phyloP scores from a whole-genome alignment of 2,329 filamentous ascomycete genomes.

The Arthrinium puccinioides region DNA sequence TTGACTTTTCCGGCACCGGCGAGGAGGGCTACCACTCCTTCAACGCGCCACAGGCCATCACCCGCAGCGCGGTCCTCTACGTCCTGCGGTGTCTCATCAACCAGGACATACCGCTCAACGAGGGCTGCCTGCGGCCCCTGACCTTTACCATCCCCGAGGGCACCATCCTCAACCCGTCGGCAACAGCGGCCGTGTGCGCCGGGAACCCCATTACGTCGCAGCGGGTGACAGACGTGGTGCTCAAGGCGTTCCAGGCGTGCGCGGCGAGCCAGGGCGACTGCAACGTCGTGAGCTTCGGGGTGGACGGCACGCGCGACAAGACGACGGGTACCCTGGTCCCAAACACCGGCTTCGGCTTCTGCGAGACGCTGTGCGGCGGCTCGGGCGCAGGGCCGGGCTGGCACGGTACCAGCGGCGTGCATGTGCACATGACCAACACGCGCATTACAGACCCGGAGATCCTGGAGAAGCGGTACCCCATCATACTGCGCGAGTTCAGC shows the following conservation, averaged over 20 bases:
- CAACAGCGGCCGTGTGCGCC: constrained; percentile 11
- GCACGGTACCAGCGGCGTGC: constrained; percentile 61
- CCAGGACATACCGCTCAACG: constrained; percentile 68
- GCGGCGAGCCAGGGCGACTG: constrained; percentile 70
- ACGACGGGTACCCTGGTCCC: constrained; percentile 1
- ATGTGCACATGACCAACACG: constrained; percentile 71
- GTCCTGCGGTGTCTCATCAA: constrained; percentile 54
- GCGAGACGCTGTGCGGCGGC: constrained; percentile 67
- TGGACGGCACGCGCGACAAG: constrained; percentile 33
- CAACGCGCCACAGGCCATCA: constrained; percentile 20
- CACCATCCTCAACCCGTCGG: constrained; percentile 24
- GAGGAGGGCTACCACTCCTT: constrained; percentile 34
- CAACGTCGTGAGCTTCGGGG: constrained; percentile 75
- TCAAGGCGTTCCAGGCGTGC: constrained; percentile 19
- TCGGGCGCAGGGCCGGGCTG: constrained; percentile 60
- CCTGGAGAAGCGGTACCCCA: constrained; percentile 63
- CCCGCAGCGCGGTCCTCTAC: constrained; percentile 20
- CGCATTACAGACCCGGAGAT: constrained; percentile 66
- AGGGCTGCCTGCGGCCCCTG: constrained; percentile 51
- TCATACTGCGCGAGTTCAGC: constrained; percentile 57
- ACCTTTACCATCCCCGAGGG: constrained; percentile 12
- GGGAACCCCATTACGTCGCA: constrained; percentile 12
- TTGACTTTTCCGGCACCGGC: constrained; percentile 42
- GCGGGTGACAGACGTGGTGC: constrained; percentile 12
- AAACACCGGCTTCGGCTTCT: constrained; percentile 61